Conservation (phyloP, 2,329 filamentous ascomycete species). For the Fusarium abutilonis region DNA sequence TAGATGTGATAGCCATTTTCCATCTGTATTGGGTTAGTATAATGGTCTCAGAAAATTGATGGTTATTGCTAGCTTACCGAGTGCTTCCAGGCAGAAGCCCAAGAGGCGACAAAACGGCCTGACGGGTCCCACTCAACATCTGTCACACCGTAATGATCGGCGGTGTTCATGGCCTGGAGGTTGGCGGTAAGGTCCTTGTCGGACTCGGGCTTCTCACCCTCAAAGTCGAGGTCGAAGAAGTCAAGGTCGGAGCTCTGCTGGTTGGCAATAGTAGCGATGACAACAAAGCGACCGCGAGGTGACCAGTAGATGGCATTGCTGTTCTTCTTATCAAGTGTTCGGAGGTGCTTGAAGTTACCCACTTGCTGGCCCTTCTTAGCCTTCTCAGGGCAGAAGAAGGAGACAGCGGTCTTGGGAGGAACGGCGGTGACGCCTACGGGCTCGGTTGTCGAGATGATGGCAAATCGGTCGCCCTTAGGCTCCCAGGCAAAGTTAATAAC, state of each 20-base stretch:
- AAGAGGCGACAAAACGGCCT: slow-evolving; percentile 91
- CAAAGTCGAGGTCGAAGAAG: slow-evolving; percentile 97
- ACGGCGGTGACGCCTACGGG: slow-evolving; percentile 80
- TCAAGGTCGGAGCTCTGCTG: slow-evolving; percentile 95
- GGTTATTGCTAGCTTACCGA: slow-evolving; percentile 68
- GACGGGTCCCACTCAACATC: slow-evolving; percentile 99
- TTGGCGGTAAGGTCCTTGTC: slow-evolving; percentile 96
- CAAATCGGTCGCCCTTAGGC: slow-evolving; percentile 96
- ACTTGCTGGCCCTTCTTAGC: slow-evolving; percentile 84
- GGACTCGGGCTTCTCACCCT: slow-evolving; percentile 91
- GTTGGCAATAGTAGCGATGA: slow-evolving; percentile 91
- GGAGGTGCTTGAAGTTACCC: slow-evolving; percentile 96
- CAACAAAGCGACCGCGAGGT: slow-evolving; percentile 91
- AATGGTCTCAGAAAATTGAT: slow-evolving; percentile 28
- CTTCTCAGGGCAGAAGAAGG: slow-evolving; percentile 98
- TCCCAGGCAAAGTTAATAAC: slow-evolving; percentile 99
- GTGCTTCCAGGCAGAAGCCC: slow-evolving; percentile 96
- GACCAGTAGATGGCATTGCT: slow-evolving; percentile 99
- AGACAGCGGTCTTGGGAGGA: slow-evolving; percentile 90
- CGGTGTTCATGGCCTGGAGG: slow-evolving; percentile 91
- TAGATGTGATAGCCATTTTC: slow-evolving; percentile 99
- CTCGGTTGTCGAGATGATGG: slow-evolving; percentile 95
- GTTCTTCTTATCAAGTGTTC: slow-evolving; percentile 98
- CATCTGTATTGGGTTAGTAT: slow-evolving; percentile 71
- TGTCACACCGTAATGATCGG: slow-evolving; percentile 96